Base-by-base conservation (phyloP, 1,284 basidiomycete genomes). In the Fistulina hepatica region DNA sequence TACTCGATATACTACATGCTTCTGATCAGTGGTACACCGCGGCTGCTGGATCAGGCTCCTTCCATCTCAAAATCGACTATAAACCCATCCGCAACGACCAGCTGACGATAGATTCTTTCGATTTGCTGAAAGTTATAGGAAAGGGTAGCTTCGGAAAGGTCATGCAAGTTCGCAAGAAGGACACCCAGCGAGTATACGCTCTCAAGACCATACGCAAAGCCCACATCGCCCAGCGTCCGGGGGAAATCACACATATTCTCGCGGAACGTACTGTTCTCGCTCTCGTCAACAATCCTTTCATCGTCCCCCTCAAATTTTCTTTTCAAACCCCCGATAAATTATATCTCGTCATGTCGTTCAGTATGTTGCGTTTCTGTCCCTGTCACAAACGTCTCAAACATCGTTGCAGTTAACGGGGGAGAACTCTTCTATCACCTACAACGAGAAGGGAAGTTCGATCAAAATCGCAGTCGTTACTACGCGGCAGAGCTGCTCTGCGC, bases 191-290 rank as follows among this genome's bases (percentile, higher is more conserved):
- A 45, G 89, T 99, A 55, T 99, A 99, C 61, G 94, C 94, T 1
- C 72, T 99, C 55, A 98, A 98, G 67, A 97, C 94, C 2, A 97
- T 98, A 53, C 80, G 94, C 40, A 99, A 99, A 61, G 95, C 94
- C 2, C 94, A 99, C 59, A 98, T 98, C 49, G 95, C 95, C 3
- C 90, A 89, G 20, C 75, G 94, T 2, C 83, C 83, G 0, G 93
- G 93, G 30, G 95, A 98, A 63, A 97, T 99, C 50, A 98, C 92
- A 3, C 95, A 98, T 56, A 98, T 97, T 37, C 72, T 98, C 15
- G 95, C 95, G 0, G 94, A 99, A 64, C 73, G 94, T 43, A 97
- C 94, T 0, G 95, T 98, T 13, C 71, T 98, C 31, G 94, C 93
- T 0, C 75, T 97, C 45, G 94, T 99, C 48, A 97, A 97, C 67